phyloP scores from a whole-genome alignment of 2,329 filamentous ascomycete genomes.

The Aspergillus phoenicis region DNA sequence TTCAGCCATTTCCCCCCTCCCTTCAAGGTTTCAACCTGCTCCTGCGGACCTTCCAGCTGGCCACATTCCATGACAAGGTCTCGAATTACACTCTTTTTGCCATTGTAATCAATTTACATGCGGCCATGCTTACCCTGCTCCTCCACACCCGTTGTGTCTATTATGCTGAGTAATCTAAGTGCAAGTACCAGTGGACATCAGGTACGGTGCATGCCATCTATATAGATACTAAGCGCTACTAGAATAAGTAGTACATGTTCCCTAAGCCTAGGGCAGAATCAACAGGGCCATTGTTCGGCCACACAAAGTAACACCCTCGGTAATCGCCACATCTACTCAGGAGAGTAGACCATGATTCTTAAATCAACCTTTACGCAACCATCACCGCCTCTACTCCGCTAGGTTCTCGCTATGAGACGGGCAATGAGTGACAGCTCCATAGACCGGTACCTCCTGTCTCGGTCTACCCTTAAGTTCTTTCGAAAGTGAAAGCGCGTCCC shows the following conservation, averaged over 20 bases:
- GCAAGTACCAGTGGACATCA: too few species aligned
- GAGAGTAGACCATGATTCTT: background rate
- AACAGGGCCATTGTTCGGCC: background rate
- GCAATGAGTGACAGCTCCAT: slow-evolving; percentile 23
- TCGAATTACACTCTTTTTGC: background rate
- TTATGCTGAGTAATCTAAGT: too few species aligned
- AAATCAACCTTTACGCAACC: background rate
- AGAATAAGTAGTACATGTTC: too few species aligned
- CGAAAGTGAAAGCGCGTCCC: slow-evolving; percentile 67
- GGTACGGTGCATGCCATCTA: too few species aligned
- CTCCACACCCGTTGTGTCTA: background rate
- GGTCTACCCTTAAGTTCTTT: slow-evolving; percentile 47
- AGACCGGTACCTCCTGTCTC: slow-evolving; percentile 24
- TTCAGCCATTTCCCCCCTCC: too few species aligned
- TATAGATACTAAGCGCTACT: too few species aligned
- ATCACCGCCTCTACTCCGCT: background rate
- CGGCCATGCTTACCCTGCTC: background rate
- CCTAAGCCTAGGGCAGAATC: background rate
- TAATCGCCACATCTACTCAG: background rate
- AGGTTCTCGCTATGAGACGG: background rate
- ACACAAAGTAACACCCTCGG: background rate
- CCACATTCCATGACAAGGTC: background rate
- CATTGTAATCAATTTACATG: background rate
- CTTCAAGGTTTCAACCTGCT: background rate
- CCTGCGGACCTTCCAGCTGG: background rate